A percentile compares a stretch with the other conserved stretches of the same genome.
Conservation (phyloP, 1,284 basidiomycete species). For the Cryptococcus amylolentus region DNA sequence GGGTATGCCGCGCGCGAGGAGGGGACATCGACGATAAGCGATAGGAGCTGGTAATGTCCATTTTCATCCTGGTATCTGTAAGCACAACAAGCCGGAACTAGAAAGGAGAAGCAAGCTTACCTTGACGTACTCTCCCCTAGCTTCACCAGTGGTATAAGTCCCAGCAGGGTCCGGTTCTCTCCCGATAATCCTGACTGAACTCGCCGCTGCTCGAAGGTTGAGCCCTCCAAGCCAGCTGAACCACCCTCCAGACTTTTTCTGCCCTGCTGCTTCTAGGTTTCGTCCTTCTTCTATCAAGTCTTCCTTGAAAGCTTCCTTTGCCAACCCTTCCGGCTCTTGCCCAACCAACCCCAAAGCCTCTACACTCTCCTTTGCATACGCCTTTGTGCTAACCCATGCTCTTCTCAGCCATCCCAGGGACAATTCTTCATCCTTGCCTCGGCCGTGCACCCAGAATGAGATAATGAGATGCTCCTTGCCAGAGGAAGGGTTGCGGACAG, state of each 20-base stretch:
- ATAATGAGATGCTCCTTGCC: conserved; percentile 47
- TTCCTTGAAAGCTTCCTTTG: background rate
- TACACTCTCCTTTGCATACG: conserved; percentile 3
- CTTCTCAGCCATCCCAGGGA: conserved; percentile 28
- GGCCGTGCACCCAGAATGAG: conserved; percentile 49
- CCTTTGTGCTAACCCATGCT: conserved; percentile 9
- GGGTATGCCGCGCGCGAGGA: conserved; percentile 34
- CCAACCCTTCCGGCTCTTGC: background rate
- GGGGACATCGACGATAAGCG: conserved; percentile 46
- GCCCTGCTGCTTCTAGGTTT: background rate
- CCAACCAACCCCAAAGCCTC: conserved; percentile 5
- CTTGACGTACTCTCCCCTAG: conserved; percentile 48
- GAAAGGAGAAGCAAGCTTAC: conserved; percentile 16
- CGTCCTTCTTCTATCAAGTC: background rate
- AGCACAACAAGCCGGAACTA: background rate
- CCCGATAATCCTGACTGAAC: background rate
- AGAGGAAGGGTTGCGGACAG: conserved; percentile 38
- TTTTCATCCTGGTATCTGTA: conserved; percentile 28
- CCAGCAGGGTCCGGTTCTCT: conserved; percentile 40
- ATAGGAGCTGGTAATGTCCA: conserved; percentile 41
- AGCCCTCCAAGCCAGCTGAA: conserved; percentile 14
- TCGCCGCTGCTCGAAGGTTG: background rate
- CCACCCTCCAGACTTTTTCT: background rate
- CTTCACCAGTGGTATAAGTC: conserved; percentile 48
- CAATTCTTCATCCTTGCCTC: conserved; percentile 43